Evolutionary conservation across 2,329 filamentous ascomycete genomes (phyloP), one percentile per base, ranked within the genome.

Genomic region (Penicillium verrucosum): DNA sequence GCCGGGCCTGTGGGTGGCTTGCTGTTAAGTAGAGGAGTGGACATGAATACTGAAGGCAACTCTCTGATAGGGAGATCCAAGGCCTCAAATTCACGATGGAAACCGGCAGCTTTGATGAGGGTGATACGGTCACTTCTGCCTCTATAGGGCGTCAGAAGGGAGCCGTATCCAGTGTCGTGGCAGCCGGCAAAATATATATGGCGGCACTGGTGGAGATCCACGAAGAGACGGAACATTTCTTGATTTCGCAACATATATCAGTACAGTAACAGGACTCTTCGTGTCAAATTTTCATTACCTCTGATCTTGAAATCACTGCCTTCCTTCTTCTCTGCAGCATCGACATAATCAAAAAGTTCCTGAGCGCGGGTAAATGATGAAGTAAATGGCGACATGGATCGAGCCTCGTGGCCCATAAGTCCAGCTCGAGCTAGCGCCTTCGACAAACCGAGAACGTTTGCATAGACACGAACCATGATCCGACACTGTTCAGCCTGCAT

Each of bases 171-270:
- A 25, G 76, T 76, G 62, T 87, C 82, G 61, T 87, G 84, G 63
- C 85, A 87, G 38, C 80, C 84, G 5, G 83, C 85, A 56, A 86
- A 83, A 65, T 82, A 83, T 36, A 88, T 84, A 66, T 86, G 85
- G 62, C 82, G 84, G 73, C 85, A 88, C 64, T 86, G 82, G 4
- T 77, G 72, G 62, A 83, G 84, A 44, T 85, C 80, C 34, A 77
- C 79, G 58, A 84, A 85, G 1, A 85, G 73, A 3, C 66, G 68
- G 52, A 74, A 73, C 58, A 69, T 69, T 61, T 73, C 71, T 73
- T 44, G 7, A 37, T n/a, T 21, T 10, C 14, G n/a, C 53, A 23
- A 48, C 5, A 42, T 9, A 34, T 18, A 55, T 60, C 45, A 60
- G 51, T 34, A 32, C 21, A 25, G 34, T 72, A 57, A 42, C 67